Evolutionary conservation across 2,329 filamentous ascomycete genomes (phyloP), one percentile per base, ranked within the genome.

Genomic region (Venturia pyrina): DNA sequence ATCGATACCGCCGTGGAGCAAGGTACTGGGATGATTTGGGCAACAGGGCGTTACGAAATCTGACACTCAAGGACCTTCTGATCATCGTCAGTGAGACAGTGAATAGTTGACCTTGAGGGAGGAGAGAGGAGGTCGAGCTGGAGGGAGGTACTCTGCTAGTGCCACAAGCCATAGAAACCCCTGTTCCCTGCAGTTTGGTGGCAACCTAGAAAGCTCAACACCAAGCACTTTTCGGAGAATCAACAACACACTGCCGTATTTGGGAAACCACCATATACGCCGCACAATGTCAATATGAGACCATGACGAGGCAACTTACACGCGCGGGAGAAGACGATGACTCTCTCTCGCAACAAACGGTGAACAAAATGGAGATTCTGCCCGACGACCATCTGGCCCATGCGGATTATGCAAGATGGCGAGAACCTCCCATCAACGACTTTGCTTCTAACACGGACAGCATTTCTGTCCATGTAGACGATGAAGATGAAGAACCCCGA

Each of bases 401-500:
- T 32, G 17, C 28, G 6, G 53, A 59, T 37, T 32, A 59, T n/a
- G 32, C 32, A n/a, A n/a, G 53, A n/a, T 34, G 28, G 53, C 53
- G 53, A 59, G 53, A 40, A 19, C 63, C 53, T 65, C 53, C 63
- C 50, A 59, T 65, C 63, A 65, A 65, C 50, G 63, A 65, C 32
- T 57, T 41, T n/a, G 46, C 41, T 1, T 46, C 41, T 24, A 46
- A 64, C 24, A 17, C 60, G 6, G 43, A 62, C 40, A 62, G 60
- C 19, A 13, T 48, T 5, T 62, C 62, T 53, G 62, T 48, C 28
- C 24, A 48, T 34, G 24, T 40, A 34, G 62, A 37, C 43, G 62
- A 50, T 57, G 75, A 76, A 53, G 75, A 75, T 66, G 77, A 78
- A 65, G 75, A 78, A 44, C 75, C 75, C 13, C 72, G 74, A 32